Conservation (phyloP, 148 eudicot genomes). For the Heliosperma pusillum region DNA sequence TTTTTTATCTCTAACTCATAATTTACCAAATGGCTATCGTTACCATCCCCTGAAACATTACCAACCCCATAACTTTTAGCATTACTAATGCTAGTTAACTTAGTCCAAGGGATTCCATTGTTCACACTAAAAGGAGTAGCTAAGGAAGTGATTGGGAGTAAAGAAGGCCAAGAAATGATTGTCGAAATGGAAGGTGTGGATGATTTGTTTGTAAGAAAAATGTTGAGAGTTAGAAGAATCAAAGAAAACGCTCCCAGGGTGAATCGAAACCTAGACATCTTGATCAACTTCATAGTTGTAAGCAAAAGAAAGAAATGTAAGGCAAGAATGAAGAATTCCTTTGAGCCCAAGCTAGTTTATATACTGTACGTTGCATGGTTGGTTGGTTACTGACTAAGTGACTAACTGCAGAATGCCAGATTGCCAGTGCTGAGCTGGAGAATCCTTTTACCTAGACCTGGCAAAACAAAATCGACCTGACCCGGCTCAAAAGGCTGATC, state of each 20-base stretch:
- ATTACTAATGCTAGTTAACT: neutral
- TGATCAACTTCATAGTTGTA: neutral
- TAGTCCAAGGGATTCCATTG: conserved; percentile 3
- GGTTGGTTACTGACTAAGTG: too few relatives aligned
- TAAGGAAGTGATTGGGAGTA: conserved; percentile 15
- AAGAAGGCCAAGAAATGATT: conserved; percentile 17
- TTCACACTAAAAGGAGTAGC: neutral
- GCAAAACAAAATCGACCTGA: too few relatives aligned
- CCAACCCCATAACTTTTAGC: conserved; percentile 8
- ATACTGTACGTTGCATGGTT: too few relatives aligned
- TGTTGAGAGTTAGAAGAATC: conserved; percentile 30
- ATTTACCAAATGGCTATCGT: conserved; percentile 36
- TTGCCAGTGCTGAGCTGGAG: too few relatives aligned
- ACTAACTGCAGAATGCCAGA: too few relatives aligned
- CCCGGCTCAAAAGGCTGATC: too few relatives aligned
- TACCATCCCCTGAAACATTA: conserved; percentile 5
- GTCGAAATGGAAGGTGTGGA: conserved; percentile 1
- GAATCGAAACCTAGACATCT: conserved; percentile 51
- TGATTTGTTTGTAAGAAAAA: conserved; percentile 24
- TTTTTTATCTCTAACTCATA: conserved; percentile 31
- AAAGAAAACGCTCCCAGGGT: conserved; percentile 35
- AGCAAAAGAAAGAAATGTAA: too few relatives aligned
- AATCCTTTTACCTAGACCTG: too few relatives aligned
- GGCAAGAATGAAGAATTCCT: too few relatives aligned
- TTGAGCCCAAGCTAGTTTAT: too few relatives aligned